These are phyloP conservation scores for Nematocida ironsii DNA, from an alignment of 371 early-diverging fungal genomes.

Conservation along the genomic window DNA sequence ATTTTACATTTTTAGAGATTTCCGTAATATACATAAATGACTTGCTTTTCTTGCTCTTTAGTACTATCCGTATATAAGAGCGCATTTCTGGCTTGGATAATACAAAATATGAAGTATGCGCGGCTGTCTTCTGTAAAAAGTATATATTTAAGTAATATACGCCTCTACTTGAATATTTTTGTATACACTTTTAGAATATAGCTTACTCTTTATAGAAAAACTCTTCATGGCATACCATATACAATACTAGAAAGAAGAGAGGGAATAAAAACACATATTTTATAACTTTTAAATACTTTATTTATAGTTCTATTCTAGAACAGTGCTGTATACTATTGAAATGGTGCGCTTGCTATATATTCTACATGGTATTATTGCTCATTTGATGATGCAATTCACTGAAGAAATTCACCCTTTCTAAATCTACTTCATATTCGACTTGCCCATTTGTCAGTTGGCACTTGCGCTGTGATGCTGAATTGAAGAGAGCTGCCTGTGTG, in stretches of 20 bases:
- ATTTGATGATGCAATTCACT: slow-evolving; percentile 2
- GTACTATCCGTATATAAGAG: too few relatives aligned
- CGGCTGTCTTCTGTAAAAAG: too few relatives aligned
- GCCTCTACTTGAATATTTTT: too few relatives aligned
- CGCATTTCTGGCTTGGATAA: too few relatives aligned
- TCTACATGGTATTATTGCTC: background rate
- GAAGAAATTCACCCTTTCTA: slow-evolving; percentile 22
- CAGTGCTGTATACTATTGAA: background rate
- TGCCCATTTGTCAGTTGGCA: slow-evolving; percentile 9
- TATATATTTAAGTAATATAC: too few relatives aligned
- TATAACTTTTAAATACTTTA: background rate
- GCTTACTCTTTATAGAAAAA: too few relatives aligned
- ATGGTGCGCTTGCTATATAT: background rate
- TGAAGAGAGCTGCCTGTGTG: background rate
- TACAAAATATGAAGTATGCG: too few relatives aligned
- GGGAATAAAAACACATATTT: background rate
- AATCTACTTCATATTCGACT: slow-evolving; percentile 16
- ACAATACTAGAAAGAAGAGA: background rate
- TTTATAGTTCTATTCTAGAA: background rate
- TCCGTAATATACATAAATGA: too few relatives aligned
- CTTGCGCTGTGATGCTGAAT: background rate
- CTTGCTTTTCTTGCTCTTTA: too few relatives aligned
- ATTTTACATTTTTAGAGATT: too few relatives aligned
- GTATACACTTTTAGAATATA: too few relatives aligned
- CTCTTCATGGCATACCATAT: too few relatives aligned